phyloP scores from a whole-genome alignment of 2,329 filamentous ascomycete genomes.

The Microcyclospora tardicrescens region DNA sequence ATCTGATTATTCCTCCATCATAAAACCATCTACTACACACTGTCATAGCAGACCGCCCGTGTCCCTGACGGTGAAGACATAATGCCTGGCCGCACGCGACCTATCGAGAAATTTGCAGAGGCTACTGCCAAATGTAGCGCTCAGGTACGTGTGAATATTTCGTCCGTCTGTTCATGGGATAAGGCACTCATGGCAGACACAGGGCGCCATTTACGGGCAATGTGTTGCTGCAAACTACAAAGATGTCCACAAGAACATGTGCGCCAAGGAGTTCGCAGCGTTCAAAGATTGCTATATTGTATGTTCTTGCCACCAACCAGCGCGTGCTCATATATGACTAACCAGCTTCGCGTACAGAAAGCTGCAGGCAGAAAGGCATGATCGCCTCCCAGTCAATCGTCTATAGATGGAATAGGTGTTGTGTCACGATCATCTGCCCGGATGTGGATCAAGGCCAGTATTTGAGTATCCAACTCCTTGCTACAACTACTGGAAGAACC shows the following conservation, averaged over 20 bases:
- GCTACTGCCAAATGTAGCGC: conserved; percentile 52
- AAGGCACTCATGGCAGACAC: too few species aligned
- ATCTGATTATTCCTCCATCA: too few species aligned
- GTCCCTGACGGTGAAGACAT: too few species aligned
- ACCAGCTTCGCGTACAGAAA: conserved; percentile 7
- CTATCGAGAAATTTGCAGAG: conserved; percentile 56
- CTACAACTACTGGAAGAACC: too few species aligned
- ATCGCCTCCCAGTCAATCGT: neutral
- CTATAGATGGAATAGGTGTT: too few species aligned
- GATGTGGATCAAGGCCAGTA: too few species aligned
- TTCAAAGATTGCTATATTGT: conserved; percentile 84
- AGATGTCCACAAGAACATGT: conserved; percentile 82
- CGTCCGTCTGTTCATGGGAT: too few species aligned
- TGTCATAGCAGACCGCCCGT: too few species aligned
- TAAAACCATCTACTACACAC: too few species aligned
- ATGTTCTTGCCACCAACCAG: conserved; percentile 18
- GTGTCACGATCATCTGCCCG: too few species aligned
- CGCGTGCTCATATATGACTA: conserved; percentile 2
- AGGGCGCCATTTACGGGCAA: conserved; percentile 81
- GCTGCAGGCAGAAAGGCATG: conserved; percentile 17
- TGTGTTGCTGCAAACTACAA: conserved; percentile 87
- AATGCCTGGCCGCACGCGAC: conserved; percentile 40
- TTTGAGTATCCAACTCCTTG: too few species aligned
- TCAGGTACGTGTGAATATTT: conserved; percentile 37
- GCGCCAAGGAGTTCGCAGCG: conserved; percentile 67